Evolutionary conservation across 2,329 filamentous ascomycete species (phyloP).

Genomic region (Aureobasidium sp.): DNA sequence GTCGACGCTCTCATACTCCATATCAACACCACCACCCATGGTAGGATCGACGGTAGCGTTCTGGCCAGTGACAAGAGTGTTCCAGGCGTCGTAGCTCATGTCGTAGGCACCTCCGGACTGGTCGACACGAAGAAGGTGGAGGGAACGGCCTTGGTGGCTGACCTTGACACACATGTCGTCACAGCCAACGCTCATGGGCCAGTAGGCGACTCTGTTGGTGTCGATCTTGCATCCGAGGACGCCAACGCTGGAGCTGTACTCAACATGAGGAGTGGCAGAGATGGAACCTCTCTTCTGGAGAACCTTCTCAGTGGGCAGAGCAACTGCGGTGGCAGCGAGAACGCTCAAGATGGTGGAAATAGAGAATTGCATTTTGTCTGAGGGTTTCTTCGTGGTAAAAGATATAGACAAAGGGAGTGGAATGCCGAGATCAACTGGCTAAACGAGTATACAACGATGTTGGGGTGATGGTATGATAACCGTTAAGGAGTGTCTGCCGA

Average conservation of each 20-base stretch:
- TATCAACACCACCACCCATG: slow-evolving; percentile 44
- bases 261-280: slow-evolving; percentile 48
- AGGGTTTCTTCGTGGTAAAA: not conserved
- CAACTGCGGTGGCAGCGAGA: slow-evolving; percentile 19
- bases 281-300: slow-evolving; percentile 15
- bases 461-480: slow-evolving; percentile 1
- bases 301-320: slow-evolving; percentile 17
- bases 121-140: slow-evolving; percentile 55
- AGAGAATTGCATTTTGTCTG: slow-evolving; percentile 19
- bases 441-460: slow-evolving; percentile 10
- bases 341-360: slow-evolving; percentile 17
- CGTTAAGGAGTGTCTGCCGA: slow-evolving; percentile 12
- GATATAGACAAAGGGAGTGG: slow-evolving; percentile 7
- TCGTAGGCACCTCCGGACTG: slow-evolving; percentile 51
- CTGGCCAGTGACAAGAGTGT: slow-evolving; percentile 48
- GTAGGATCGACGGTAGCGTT: slow-evolving; percentile 42
- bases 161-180: slow-evolving; percentile 52
- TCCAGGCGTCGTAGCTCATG: slow-evolving; percentile 57
- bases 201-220: slow-evolving; percentile 56
- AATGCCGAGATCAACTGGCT: slow-evolving; percentile 14
- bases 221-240: slow-evolving; percentile 56
- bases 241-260: slow-evolving; percentile 51
- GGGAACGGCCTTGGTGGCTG: slow-evolving; percentile 36
- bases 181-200: slow-evolving; percentile 49
- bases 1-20: slow-evolving; percentile 46